These are phyloP conservation scores for Starmerella davenportii DNA, from an alignment of 805 yeast species.

Conservation along the genomic window DNA sequence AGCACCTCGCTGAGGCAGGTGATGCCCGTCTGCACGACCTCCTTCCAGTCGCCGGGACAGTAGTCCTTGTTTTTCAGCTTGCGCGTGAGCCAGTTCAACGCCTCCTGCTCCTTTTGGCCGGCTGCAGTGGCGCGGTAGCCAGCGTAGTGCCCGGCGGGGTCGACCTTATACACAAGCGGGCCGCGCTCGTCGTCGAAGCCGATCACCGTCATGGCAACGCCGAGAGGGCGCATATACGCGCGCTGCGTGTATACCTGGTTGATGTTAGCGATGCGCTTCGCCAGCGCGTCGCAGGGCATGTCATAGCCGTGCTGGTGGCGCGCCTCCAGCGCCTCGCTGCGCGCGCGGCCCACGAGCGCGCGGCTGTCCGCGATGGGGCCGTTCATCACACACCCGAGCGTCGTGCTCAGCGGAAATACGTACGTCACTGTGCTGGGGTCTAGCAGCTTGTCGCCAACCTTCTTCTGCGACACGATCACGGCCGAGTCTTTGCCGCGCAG, in stretches of 20 bases:
- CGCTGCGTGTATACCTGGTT: conserved; percentile 93
- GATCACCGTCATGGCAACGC: conserved; percentile 78
- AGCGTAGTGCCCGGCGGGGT: conserved; percentile 91
- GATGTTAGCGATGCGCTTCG: conserved; percentile 88
- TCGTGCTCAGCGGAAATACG: conserved; percentile 61
- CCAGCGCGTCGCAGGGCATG: conserved; percentile 84
- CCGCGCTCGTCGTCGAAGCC: conserved; percentile 81
- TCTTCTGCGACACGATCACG: conserved; percentile 83
- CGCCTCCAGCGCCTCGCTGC: conserved; percentile 91
- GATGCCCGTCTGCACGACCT: conserved; percentile 77
- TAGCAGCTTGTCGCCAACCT: conserved; percentile 84
- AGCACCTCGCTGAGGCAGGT: conserved; percentile 68
- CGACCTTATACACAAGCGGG: conserved; percentile 78
- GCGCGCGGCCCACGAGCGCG: conserved; percentile 73
- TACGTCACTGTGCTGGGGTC: conserved; percentile 78
- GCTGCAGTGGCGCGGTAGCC: conserved; percentile 85
- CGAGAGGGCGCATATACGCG: conserved; percentile 96
- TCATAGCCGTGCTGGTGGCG: conserved; percentile 88
- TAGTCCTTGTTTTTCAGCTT: conserved; percentile 57
- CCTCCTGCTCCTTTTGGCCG: conserved; percentile 96
- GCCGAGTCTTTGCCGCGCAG: conserved; percentile 73
- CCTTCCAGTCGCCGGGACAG: conserved; percentile 70
- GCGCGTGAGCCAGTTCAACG: conserved; percentile 75
- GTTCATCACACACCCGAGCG: conserved; percentile 77
- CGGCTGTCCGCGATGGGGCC: conserved; percentile 90